phyloP scores from a whole-genome alignment of 1,284 basidiomycete species.

The Ustilago lituana region DNA sequence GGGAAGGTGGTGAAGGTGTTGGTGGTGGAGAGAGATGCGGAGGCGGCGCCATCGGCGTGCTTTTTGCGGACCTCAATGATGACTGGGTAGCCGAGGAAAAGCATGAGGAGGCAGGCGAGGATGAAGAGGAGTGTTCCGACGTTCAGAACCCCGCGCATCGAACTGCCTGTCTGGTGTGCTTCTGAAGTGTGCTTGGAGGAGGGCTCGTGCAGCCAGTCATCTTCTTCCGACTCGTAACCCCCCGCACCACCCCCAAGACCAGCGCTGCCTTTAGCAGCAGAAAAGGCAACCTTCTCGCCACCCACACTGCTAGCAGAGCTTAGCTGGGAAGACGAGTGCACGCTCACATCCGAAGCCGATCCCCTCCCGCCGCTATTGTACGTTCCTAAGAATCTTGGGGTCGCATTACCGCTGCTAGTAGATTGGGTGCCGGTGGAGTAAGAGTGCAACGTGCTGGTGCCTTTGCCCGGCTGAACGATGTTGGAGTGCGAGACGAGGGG shows the following conservation, averaged over 20 bases:
- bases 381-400: slow-evolving; percentile 12
- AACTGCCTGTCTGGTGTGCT: background rate
- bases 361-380: background rate
- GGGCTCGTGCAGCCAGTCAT: slow-evolving; percentile 39
- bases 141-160: slow-evolving; percentile 50
- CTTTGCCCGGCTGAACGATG: slow-evolving; percentile 23
- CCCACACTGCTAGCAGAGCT: slow-evolving; percentile 14
- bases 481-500: slow-evolving; percentile 18
- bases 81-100: slow-evolving; percentile 64
- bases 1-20: slow-evolving; percentile 23
- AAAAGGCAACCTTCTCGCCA: slow-evolving; percentile 4
- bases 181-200: background rate
- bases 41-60: slow-evolving; percentile 13
- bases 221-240: slow-evolving; percentile 19
- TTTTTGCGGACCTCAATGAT: slow-evolving; percentile 35
- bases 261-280: background rate
- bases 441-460: slow-evolving; percentile 17
- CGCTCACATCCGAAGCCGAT: slow-evolving; percentile 19
- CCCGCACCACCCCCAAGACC: background rate
- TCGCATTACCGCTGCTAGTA: slow-evolving; percentile 8
- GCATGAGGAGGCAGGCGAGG: slow-evolving; percentile 48
- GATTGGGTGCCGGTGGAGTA: slow-evolving; percentile 21
- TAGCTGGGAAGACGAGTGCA: slow-evolving; percentile 11
- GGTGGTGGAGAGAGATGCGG: slow-evolving; percentile 5
- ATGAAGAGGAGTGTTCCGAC: slow-evolving; percentile 53